Evolutionary conservation across 495 filamentous ascomycete genomes (phyloP), one percentile per base, ranked within the genome.

Genomic region (Aspergillus ellipticus): DNA sequence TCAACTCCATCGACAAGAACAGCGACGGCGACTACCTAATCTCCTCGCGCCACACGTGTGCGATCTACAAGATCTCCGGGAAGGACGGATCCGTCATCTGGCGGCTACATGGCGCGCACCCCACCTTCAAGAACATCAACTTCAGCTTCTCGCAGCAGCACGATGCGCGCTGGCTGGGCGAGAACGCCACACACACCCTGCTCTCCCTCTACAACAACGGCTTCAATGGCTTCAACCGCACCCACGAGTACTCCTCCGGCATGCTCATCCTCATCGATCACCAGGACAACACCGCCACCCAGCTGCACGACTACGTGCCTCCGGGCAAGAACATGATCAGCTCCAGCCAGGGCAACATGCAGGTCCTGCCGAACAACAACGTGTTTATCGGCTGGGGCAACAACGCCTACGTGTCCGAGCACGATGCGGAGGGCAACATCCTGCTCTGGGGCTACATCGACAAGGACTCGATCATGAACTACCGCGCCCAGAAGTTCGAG

Each of bases 1-100:
- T 87, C 67, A 85, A 85, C 65, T 82, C 80, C 17, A 72, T 87
- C 49, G 82, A 85, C 60, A 84, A 83, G 64, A 77, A 82, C 61
- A 42, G 42, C 0, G 74, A 77, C 4, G 81, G 82, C 6, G 78
- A 83, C 65, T 85, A 85, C 60, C 61, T 85, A 37, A 78, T 85
- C 22, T 85, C 82, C 2, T 79, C 79, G 6, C 79, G 84, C 5
- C 78, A 85, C 60, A 78, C 78, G 1, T 79, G 76, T 61, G 72
- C 79, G 26, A 74, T 87, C 48, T 82, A 82, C 62, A 82, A 82
- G 59, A 78, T 87, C 56, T 83, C 82, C 33, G 81, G 80, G 37
- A 78, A 73, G 35, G 74, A 83, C 54, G 82, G 84, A 11, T 74
- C 74, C 7, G 69, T 86, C 48, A 66, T 85, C 28, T 87, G 84